A percentile compares a stretch with the other conserved stretches of the same genome.
These are phyloP conservation scores for Penicillium vulpinum DNA, from an alignment of 2,329 filamentous ascomycete species.

Conservation along the genomic window DNA sequence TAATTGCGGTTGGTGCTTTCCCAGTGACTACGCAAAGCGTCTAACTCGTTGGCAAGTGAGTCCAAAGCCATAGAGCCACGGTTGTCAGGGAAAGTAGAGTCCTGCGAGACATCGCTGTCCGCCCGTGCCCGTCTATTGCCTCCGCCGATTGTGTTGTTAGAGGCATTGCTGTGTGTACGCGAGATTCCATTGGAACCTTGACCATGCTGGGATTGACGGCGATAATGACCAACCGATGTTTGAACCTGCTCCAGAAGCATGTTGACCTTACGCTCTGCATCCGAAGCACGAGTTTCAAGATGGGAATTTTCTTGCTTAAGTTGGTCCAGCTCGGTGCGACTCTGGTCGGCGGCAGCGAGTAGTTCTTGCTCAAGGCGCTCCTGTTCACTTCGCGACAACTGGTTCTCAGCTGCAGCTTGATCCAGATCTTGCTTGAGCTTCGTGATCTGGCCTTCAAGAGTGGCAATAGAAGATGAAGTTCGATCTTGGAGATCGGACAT, in stretches of 20 bases:
- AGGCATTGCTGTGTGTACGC: constrained; percentile 58
- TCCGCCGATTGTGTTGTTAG: constrained; percentile 47
- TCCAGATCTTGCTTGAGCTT: constrained; percentile 70
- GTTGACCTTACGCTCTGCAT: constrained; percentile 91
- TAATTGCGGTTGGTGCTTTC: constrained; percentile 95
- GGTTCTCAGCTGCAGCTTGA: constrained; percentile 66
- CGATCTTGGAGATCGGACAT: constrained; percentile 69
- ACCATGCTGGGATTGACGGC: constrained; percentile 64
- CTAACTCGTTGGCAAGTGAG: constrained; percentile 86
- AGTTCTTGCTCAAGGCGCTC: constrained; percentile 61
- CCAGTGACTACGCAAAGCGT: constrained; percentile 88
- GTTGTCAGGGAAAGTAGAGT: constrained; percentile 49
- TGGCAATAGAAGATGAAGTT: constrained; percentile 63
- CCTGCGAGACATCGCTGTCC: constrained; percentile 46
- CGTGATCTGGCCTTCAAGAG: constrained; percentile 71
- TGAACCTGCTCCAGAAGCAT: constrained; percentile 93
- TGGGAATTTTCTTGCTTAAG: constrained; percentile 78
- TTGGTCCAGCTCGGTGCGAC: constrained; percentile 71
- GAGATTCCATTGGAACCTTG: constrained; percentile 42
- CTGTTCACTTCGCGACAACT: constrained; percentile 59
- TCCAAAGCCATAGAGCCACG: constrained; percentile 75
- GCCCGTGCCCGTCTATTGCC: constrained; percentile 37
- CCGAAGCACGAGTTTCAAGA: constrained; percentile 79
- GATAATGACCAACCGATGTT: constrained; percentile 89
- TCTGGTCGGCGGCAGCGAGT: constrained; percentile 52